These are phyloP conservation scores for Fragilariopsis cylindrus DNA, from an alignment of 108 stramenopile genomes.

Conservation along the genomic window DNA sequence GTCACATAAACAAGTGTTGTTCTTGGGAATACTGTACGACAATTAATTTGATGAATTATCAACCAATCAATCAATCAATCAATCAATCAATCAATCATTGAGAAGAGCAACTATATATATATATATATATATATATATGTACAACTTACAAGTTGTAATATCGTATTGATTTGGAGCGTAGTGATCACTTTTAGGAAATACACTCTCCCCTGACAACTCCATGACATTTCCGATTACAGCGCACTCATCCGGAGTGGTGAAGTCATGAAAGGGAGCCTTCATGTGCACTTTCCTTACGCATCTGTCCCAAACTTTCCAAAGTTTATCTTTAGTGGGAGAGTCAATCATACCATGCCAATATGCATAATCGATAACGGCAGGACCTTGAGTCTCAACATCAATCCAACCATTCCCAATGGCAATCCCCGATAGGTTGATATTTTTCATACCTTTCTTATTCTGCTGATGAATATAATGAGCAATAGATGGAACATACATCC, in stretches of 20 bases:
- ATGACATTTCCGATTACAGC: constrained; percentile 54
- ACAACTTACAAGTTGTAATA: constrained; percentile 59
- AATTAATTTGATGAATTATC: too few species aligned
- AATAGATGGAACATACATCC: constrained; percentile 74
- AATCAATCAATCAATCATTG: too few species aligned
- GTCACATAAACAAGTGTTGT: too few species aligned
- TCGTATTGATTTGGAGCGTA: constrained; percentile 54
- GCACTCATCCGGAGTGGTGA: constrained; percentile 73
- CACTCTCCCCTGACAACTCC: constrained; percentile 49
- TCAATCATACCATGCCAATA: constrained; percentile 86
- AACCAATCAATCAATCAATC: too few species aligned
- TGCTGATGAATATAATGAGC: constrained; percentile 61
- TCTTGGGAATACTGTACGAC: too few species aligned
- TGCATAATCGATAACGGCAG: constrained; percentile 67
- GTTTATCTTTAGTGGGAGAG: constrained; percentile 32
- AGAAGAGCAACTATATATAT: too few species aligned
- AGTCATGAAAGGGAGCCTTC: constrained; percentile 60
- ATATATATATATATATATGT: constrained; percentile 11
- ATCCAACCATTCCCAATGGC: constrained; percentile 76
- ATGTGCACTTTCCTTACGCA: constrained; percentile 36
- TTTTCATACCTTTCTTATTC: constrained; percentile 17
- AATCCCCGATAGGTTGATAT: constrained; percentile 52
- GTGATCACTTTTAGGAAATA: constrained; percentile 8
- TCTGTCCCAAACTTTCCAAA: constrained; percentile 52
- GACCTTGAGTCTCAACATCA: constrained; percentile 64